Conservation (phyloP, 1,284 basidiomycete species). For the Microbotryum lychnidis-dioicae region DNA sequence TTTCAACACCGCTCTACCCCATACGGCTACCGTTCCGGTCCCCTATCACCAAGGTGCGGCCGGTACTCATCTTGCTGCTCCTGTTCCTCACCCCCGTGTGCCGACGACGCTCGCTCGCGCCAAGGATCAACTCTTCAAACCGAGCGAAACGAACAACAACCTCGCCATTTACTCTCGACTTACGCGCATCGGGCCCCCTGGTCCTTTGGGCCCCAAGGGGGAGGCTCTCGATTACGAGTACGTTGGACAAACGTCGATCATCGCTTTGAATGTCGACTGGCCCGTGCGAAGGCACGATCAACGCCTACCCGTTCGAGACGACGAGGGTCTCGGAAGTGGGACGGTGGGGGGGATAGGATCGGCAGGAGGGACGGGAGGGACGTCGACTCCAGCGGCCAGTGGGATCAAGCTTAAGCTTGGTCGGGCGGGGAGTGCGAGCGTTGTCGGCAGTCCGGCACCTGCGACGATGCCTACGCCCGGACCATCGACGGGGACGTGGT, state of each 20-base stretch:
- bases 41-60: conserved; percentile 25
- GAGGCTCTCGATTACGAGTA: conserved; percentile 32
- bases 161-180: conserved; percentile 31
- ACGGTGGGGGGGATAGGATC: neutral
- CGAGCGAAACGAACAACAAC: conserved; percentile 15
- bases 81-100: conserved; percentile 26
- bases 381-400: neutral
- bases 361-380: neutral
- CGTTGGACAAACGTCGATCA: conserved; percentile 17
- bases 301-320: conserved; percentile 9
- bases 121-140: conserved; percentile 10
- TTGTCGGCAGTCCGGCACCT: conserved; percentile 4
- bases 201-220: conserved; percentile 33
- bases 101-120: conserved; percentile 14
- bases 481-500: too few relatives aligned
- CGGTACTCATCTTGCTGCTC: conserved; percentile 16
- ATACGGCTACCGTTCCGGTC: conserved; percentile 31
- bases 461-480: conserved; percentile 2
- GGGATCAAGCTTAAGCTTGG: conserved; percentile 21
- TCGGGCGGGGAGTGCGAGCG: neutral
- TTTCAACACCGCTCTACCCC: conserved; percentile 32
- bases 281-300: conserved; percentile 8
- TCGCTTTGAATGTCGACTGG: conserved; percentile 27
- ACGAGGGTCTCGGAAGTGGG: neutral
- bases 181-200: conserved; percentile 35